Evolutionary conservation across 495 filamentous ascomycete species (phyloP).

Genomic region (Trichodelitschia bisporula): DNA sequence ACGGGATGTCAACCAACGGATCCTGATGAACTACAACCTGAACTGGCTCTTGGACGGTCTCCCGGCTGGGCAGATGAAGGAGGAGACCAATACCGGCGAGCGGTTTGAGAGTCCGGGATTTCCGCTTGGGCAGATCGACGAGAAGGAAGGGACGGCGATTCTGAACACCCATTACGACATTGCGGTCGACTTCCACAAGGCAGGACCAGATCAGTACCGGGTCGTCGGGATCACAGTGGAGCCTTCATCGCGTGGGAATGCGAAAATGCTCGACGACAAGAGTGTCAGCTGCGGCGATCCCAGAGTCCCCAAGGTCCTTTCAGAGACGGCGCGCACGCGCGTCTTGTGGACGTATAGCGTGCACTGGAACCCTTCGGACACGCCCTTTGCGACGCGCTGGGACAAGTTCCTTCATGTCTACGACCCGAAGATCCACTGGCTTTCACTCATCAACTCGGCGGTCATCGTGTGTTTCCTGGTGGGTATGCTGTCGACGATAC

Average conservation of each 20-base stretch:
- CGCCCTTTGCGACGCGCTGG: slow-evolving; percentile 89
- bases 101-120: slow-evolving; percentile 78
- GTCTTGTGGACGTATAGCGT: slow-evolving; percentile 84
- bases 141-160: slow-evolving; percentile 22
- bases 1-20: slow-evolving; percentile 58
- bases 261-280: slow-evolving; percentile 24
- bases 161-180: slow-evolving; percentile 94
- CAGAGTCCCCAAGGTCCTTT: slow-evolving; percentile 28
- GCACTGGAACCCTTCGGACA: slow-evolving; percentile 52
- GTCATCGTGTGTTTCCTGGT: slow-evolving; percentile 82
- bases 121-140: slow-evolving; percentile 36
- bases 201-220: slow-evolving; percentile 39
- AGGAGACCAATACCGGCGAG: slow-evolving; percentile 44
- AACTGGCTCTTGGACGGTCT: slow-evolving; percentile 93
- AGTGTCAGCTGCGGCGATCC: slow-evolving; percentile 34
- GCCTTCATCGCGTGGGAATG: slow-evolving; percentile 43
- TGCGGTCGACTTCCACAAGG: slow-evolving; percentile 72
- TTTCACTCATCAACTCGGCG: slow-evolving; percentile 82
- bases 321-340: slow-evolving; percentile 36
- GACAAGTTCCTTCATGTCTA: slow-evolving; percentile 93
- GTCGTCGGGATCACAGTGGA: slow-evolving; percentile 82
- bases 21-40: slow-evolving; percentile 59
- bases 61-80: slow-evolving; percentile 57
- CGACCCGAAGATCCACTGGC: slow-evolving; percentile 95
- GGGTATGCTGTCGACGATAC: slow-evolving; percentile 69